These are phyloP conservation scores for Vitis hybrid DNA, from an alignment of 177 flowering plant species.

Conservation along the genomic window DNA sequence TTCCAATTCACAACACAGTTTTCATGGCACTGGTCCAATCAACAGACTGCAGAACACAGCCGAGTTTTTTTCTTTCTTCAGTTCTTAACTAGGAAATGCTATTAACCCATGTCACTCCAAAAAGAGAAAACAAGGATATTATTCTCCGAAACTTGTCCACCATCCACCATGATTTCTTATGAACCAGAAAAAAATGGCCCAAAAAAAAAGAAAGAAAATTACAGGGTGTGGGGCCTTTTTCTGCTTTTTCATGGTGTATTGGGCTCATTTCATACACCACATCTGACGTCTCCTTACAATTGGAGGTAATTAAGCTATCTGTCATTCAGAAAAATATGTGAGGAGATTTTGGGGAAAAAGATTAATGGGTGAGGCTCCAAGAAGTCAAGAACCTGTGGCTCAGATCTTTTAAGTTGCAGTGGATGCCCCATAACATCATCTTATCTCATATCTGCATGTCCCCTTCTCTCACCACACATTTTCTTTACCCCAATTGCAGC, in stretches of 20 bases:
- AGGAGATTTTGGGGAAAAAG: conserved; percentile 14
- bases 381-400: conserved; percentile 22
- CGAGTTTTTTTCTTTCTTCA: no score
- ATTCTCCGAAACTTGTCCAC: conserved; percentile 3
- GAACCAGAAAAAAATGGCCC: conserved; percentile 9
- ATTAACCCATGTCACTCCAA: no score
- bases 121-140: background rate
- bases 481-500: conserved; percentile 12
- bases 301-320: background rate
- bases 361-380: conserved; percentile 1
- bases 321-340: conserved; percentile 3
- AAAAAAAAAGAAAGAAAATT: no score
- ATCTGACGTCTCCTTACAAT: no score
- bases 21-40: no score
- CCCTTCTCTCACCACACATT: conserved; percentile 36
- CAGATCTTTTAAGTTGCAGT: conserved; percentile 4
- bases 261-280: no score
- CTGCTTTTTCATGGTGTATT: no score
- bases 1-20: no score
- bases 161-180: conserved; percentile 2
- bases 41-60: no score
- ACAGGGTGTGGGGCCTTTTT: no score
- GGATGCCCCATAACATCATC: conserved; percentile 11
- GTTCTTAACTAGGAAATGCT: no score
- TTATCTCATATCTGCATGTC: conserved; percentile 20